phyloP scores from a whole-genome alignment of 2,329 filamentous ascomycete genomes.

The Davidsoniella virescens region DNA sequence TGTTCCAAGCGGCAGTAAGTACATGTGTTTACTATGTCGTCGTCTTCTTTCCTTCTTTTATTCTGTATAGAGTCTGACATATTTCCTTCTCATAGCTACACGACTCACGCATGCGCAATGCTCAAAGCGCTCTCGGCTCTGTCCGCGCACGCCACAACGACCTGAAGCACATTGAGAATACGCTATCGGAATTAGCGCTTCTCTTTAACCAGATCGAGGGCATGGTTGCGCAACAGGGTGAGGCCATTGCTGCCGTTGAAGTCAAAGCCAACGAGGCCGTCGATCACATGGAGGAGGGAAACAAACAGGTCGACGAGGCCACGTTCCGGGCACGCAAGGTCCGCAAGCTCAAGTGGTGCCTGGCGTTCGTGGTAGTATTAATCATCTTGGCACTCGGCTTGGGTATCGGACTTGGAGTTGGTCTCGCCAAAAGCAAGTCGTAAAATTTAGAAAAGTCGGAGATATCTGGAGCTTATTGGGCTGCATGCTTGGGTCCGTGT shows the following conservation, averaged over 20 bases:
- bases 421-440: conserved; percentile 17
- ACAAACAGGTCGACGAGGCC: conserved; percentile 42
- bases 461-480: background rate
- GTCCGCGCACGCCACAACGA: conserved; percentile 73
- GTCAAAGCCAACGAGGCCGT: conserved; percentile 48
- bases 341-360: conserved; percentile 63
- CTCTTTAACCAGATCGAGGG: conserved; percentile 64
- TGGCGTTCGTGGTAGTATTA: conserved; percentile 43
- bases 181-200: conserved; percentile 49
- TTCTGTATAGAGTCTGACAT: background rate
- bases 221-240: conserved; percentile 56
- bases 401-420: conserved; percentile 37
- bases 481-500: background rate
- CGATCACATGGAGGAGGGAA: conserved; percentile 48
- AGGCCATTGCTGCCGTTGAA: conserved; percentile 44
- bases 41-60: background rate
- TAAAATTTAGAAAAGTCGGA: background rate
- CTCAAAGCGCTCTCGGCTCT: conserved; percentile 44
- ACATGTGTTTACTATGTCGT: conserved; percentile 5
- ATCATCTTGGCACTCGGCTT: conserved; percentile 39
- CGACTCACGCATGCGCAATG: conserved; percentile 7
- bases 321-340: conserved; percentile 49
- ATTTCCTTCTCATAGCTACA: conserved; percentile 8
- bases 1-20: conserved; percentile 69
- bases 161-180: conserved; percentile 64